These are phyloP conservation scores for Puya raimondii DNA, from an alignment of 176 grass and related monocot species.

Conservation along the genomic window DNA sequence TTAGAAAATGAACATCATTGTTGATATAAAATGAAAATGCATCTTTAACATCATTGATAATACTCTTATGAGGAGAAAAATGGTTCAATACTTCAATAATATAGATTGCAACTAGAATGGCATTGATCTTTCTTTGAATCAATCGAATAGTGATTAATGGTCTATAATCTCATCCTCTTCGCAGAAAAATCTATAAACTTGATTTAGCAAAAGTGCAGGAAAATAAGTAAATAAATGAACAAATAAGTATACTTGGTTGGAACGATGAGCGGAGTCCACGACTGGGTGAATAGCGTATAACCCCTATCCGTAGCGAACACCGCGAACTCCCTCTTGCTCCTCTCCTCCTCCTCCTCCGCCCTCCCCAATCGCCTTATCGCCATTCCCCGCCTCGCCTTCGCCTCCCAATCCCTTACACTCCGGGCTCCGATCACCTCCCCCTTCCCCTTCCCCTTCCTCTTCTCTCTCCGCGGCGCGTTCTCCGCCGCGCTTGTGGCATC, in stretches of 20 bases:
- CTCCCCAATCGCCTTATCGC: constrained; percentile 5
- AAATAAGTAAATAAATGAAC: neutral
- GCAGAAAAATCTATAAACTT: too few relatives aligned
- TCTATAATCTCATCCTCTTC: too few relatives aligned
- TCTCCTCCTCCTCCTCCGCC: neutral
- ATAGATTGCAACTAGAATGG: neutral
- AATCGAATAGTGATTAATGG: too few relatives aligned
- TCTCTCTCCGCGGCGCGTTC: neutral
- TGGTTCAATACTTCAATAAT: neutral
- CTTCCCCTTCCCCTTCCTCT: neutral
- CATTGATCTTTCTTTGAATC: neutral
- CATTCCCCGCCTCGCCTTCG: constrained; percentile 5
- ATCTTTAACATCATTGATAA: neutral
- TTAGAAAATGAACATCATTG: neutral
- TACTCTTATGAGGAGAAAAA: neutral
- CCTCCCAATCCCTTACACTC: neutral
- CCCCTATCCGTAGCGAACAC: constrained; percentile 10
- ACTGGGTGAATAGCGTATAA: constrained; percentile 13
- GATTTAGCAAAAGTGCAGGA: too few relatives aligned
- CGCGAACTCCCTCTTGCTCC: constrained; percentile 8
- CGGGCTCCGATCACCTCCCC: neutral
- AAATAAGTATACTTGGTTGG: neutral
- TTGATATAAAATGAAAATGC: neutral
- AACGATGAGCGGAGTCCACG: constrained; percentile 2
- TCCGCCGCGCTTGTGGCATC: neutral